Conservation (phyloP, 495 filamentous ascomycete genomes). For the Hypomontagnella submonticulosa region DNA sequence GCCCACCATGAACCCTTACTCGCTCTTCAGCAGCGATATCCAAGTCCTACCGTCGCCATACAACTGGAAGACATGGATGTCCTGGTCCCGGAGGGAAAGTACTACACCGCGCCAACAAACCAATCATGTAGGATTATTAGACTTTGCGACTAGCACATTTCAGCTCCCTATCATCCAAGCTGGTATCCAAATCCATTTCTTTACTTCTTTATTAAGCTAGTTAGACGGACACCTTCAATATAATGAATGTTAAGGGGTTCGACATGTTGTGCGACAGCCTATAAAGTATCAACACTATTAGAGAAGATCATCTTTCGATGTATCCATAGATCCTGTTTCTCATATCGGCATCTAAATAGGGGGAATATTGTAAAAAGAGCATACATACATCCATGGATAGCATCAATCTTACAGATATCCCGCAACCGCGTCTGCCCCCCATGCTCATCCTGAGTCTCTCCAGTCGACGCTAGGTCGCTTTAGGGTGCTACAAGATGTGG, state of each 20-base stretch:
- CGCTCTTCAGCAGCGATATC: slow-evolving; percentile 8
- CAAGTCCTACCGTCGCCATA: slow-evolving; percentile 8
- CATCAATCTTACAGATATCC: slow-evolving; percentile 15
- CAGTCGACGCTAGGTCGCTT: slow-evolving; percentile 28
- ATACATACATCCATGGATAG: not conserved
- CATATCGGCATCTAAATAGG: not conserved
- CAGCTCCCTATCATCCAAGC: not conserved
- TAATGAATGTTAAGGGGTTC: too few relatives aligned
- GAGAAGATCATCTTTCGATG: not conserved
- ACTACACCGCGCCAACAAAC: not conserved
- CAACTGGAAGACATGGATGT: too few relatives aligned
- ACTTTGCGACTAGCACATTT: slow-evolving; percentile 5
- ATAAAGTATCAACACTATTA: not conserved
- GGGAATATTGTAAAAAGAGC: not conserved
- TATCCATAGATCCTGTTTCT: not conserved
- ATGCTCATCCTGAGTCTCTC: slow-evolving; percentile 6
- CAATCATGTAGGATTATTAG: slow-evolving; percentile 32
- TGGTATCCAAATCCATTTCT: too few relatives aligned
- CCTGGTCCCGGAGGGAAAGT: too few relatives aligned
- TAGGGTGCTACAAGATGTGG: slow-evolving; percentile 41
- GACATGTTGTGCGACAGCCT: not conserved
- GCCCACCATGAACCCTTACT: not conserved
- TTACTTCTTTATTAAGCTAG: not conserved
- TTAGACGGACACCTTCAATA: not conserved
- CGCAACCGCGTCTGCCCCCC: slow-evolving; percentile 24